These are phyloP conservation scores for Ogataea zsoltii DNA, from an alignment of 805 yeast genomes.

Conservation along the genomic window DNA sequence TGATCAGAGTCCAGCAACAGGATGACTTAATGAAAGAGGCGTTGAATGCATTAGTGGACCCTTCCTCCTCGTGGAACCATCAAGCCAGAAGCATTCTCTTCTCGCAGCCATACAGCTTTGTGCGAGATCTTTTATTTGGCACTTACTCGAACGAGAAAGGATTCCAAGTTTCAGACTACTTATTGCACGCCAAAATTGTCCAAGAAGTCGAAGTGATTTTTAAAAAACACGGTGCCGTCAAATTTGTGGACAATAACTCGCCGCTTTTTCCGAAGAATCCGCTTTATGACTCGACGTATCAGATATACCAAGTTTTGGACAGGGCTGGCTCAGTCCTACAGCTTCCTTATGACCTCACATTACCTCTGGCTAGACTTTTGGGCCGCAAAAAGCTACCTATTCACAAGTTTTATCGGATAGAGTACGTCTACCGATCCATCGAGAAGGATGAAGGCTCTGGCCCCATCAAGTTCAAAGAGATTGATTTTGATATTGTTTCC, in stretches of 20 bases:
- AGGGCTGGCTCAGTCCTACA: conserved; percentile 85
- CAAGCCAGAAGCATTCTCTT: conserved; percentile 88
- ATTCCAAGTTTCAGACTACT: conserved; percentile 44
- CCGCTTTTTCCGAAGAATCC: conserved; percentile 81
- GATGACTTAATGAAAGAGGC: conserved; percentile 91
- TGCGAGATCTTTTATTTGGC: conserved; percentile 84
- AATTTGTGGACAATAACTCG: conserved; percentile 57
- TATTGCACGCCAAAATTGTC: conserved; percentile 61
- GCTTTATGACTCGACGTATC: conserved; percentile 59
- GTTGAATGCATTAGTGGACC: conserved; percentile 77
- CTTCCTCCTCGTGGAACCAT: conserved; percentile 91
- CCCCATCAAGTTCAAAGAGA: conserved; percentile 76
- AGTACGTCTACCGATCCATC: conserved; percentile 76
- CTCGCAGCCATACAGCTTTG: conserved; percentile 80
- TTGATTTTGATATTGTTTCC: conserved; percentile 81
- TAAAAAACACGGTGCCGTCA: conserved; percentile 83
- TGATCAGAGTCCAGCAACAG: conserved; percentile 84
- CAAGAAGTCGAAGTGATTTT: conserved; percentile 65
- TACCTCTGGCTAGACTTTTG: conserved; percentile 84
- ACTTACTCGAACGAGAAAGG: conserved; percentile 33
- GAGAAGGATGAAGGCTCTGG: conserved; percentile 60
- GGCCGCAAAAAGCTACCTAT: conserved; percentile 60
- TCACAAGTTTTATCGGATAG: conserved; percentile 70
- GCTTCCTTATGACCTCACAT: conserved; percentile 82
- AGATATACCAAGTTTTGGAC: conserved; percentile 80